phyloP scores from a whole-genome alignment of 805 yeast genomes.

The Metschnikowia continentalis region DNA sequence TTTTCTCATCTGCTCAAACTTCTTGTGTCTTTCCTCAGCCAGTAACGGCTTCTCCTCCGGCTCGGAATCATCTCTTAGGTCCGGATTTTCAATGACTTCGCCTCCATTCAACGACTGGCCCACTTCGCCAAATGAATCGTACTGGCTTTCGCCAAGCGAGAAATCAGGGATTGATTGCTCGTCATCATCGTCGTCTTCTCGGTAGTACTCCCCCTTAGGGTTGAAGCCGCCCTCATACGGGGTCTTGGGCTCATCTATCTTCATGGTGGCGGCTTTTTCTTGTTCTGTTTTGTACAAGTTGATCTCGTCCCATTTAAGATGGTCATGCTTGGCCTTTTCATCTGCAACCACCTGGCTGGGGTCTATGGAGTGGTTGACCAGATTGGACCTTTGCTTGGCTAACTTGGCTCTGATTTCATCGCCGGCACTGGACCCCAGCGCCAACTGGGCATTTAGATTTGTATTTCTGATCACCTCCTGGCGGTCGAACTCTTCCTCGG shows the following conservation, averaged over 20 bases:
- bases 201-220: conserved; percentile 76
- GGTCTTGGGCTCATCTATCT: conserved; percentile 92
- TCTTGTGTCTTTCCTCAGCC: conserved; percentile 58
- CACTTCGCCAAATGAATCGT: conserved; percentile 27
- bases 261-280: conserved; percentile 69
- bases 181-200: conserved; percentile 60
- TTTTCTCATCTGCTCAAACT: conserved; percentile 76
- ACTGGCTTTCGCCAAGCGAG: conserved; percentile 55
- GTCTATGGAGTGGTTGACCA: conserved; percentile 10
- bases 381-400: conserved; percentile 32
- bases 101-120: conserved; percentile 37
- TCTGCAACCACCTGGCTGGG: conserved; percentile 3
- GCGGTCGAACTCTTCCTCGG: conserved; percentile 42
- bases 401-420: conserved; percentile 45
- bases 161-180: conserved; percentile 46
- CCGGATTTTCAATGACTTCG: conserved; percentile 27
- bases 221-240: conserved; percentile 90
- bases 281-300: conserved; percentile 71
- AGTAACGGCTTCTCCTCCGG: conserved; percentile 35
- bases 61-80: conserved; percentile 27
- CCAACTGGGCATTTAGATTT: conserved; percentile 59
- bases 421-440: conserved; percentile 34
- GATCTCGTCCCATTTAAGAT: conserved; percentile 80
- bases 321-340: conserved; percentile 19
- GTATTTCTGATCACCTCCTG: conserved; percentile 79